Evolutionary conservation across 495 filamentous ascomycete species (phyloP).

Genomic region (Parachaetomium inaequale): DNA sequence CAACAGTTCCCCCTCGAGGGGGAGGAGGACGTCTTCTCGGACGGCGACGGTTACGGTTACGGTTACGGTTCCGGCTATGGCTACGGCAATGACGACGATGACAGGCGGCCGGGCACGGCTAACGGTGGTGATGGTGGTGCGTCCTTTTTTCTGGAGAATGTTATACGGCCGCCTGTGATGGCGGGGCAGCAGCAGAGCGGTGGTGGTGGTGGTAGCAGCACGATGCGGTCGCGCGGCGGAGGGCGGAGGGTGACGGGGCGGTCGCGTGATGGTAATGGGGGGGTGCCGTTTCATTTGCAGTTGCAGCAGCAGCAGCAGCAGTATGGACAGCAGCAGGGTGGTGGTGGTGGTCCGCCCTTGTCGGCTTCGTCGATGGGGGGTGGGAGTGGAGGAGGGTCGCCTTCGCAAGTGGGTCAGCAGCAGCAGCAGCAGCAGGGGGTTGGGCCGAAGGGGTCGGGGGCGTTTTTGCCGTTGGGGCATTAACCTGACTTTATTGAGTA

Average conservation of each 20-base stretch:
- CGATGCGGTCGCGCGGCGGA: too few species aligned
- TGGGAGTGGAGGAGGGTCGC: not conserved
- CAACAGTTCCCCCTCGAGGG: too few species aligned
- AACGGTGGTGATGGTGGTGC: constrained; percentile 23
- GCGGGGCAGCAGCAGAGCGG: too few species aligned
- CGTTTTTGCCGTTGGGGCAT: constrained; percentile 18
- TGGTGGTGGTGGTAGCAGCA: too few species aligned
- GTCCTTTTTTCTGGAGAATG: too few species aligned
- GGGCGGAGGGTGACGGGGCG: not conserved
- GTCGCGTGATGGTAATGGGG: not conserved
- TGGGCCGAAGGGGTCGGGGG: constrained; percentile 26
- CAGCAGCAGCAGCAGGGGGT: not conserved
- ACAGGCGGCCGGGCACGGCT: constrained; percentile 41
- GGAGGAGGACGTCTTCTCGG: constrained; percentile 53
- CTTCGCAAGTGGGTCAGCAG: not conserved
- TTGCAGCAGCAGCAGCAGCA: constrained; percentile 2
- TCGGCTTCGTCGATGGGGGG: not conserved
- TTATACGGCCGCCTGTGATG: too few species aligned
- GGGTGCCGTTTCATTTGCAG: not conserved
- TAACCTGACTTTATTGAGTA: too few species aligned
- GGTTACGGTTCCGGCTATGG: too few species aligned
- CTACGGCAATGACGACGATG: constrained; percentile 52
- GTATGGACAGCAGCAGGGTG: not conserved
- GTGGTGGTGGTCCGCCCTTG: not conserved
- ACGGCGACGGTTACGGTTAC: too few species aligned